Evolutionary conservation across 768 basidiomycete genomes (phyloP).

Genomic region (Lactifluus subvellereus): DNA sequence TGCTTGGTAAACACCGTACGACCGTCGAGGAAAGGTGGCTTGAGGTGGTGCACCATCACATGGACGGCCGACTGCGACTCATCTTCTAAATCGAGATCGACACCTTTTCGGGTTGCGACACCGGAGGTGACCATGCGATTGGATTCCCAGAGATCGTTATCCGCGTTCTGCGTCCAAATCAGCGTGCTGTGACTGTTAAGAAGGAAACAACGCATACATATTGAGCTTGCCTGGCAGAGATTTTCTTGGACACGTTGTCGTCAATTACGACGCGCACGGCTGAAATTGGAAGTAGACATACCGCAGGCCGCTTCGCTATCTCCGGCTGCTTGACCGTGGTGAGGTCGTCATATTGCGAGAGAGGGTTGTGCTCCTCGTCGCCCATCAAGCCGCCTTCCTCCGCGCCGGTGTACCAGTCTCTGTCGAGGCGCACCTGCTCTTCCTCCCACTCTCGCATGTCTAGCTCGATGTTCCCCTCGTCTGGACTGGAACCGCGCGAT

Average conservation of each 20-base stretch:
- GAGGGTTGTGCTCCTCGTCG: constrained; percentile 89
- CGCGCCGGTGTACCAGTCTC: constrained; percentile 94
- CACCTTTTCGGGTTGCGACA: constrained; percentile 75
- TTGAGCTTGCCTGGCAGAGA: constrained; percentile 94
- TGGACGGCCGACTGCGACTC: constrained; percentile 96
- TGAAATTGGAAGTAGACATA: constrained; percentile 33
- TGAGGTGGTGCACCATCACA: constrained; percentile 94
- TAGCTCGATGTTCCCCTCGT: constrained; percentile 56
- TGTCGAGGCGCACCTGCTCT: constrained; percentile 84
- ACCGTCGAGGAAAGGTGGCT: constrained; percentile 97
- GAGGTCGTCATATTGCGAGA: constrained; percentile 90
- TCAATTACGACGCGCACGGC: constrained; percentile 22
- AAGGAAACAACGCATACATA: constrained; percentile 53
- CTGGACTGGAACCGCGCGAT: constrained; percentile 61
- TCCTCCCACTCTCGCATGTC: constrained; percentile 95
- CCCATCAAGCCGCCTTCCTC: constrained; percentile 83
- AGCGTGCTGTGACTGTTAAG: neutral
- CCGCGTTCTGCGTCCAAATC: constrained; percentile 65
- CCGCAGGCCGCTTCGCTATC: constrained; percentile 68
- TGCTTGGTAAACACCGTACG: constrained; percentile 95
- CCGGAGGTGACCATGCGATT: constrained; percentile 97
- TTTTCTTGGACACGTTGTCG: constrained; percentile 45
- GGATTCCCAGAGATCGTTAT: constrained; percentile 98
- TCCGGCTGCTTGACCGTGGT: constrained; percentile 63
- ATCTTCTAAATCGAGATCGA: constrained; percentile 95